A percentile compares a stretch with the other conserved stretches of the same genome.
Conservation (phyloP, 306 rosid genomes). For the Styphnolobium japonicum region DNA sequence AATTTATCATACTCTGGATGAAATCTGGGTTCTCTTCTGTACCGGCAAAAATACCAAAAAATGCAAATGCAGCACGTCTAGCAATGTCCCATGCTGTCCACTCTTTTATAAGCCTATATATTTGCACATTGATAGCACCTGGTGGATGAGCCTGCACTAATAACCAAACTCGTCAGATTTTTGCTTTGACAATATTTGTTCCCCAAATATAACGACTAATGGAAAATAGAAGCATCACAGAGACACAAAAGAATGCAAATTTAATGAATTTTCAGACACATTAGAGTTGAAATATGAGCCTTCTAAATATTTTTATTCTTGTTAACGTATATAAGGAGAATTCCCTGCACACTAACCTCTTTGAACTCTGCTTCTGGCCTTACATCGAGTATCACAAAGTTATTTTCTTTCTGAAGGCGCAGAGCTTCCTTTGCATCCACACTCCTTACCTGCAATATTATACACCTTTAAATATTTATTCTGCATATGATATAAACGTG, state of each 20-base stretch:
- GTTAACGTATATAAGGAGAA: neutral
- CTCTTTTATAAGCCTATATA: constrained; percentile 96
- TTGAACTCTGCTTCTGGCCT: constrained; percentile 95
- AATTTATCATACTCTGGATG: constrained; percentile 48
- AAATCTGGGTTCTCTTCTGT: constrained; percentile 99
- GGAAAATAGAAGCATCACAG: neutral
- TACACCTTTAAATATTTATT: neutral
- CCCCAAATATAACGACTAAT: neutral
- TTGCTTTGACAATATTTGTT: too few species aligned
- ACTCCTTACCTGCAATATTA: constrained; percentile 74
- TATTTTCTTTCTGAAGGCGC: constrained; percentile 92
- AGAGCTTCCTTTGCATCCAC: constrained; percentile 90
- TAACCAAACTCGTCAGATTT: constrained; percentile 14
- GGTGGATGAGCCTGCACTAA: constrained; percentile 76
- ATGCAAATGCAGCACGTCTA: constrained; percentile 95
- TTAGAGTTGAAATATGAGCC: neutral
- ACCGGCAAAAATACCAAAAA: constrained; percentile 92
- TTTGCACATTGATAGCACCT: constrained; percentile 86
- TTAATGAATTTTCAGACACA: neutral
- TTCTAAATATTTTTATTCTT: neutral
- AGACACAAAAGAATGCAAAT: neutral
- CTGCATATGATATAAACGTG: neutral
- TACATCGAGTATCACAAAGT: constrained; percentile 90
- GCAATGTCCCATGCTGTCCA: constrained; percentile 99
- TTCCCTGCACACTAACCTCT: constrained; percentile 56